Conservation (phyloP, 2,329 filamentous ascomycete species). For the Pestalotiopsis sp. region DNA sequence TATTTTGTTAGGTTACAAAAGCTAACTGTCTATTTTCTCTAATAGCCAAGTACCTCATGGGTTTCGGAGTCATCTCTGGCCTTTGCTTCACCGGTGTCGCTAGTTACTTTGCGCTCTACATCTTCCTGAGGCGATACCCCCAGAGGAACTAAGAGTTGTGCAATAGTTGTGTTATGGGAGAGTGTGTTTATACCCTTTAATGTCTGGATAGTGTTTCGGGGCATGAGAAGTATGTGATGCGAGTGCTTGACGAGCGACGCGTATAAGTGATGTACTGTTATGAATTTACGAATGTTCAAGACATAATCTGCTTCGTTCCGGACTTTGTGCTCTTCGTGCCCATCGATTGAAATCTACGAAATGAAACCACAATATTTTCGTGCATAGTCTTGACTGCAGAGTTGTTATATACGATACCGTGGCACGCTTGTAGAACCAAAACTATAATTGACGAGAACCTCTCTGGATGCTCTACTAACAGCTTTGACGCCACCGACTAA, state of each 20-base stretch:
- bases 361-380: too few relatives aligned
- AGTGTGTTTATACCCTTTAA: background rate
- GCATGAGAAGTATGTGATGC: background rate
- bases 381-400: too few relatives aligned
- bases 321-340: background rate
- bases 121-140: conserved; percentile 8
- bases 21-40: background rate
- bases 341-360: too few relatives aligned
- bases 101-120: conserved; percentile 16
- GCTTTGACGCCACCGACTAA: too few relatives aligned
- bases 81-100: conserved; percentile 25
- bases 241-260: background rate
- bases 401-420: too few relatives aligned
- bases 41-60: conserved; percentile 24
- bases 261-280: background rate
- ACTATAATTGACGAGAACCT: too few relatives aligned
- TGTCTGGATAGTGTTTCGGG: background rate
- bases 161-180: background rate
- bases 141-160: background rate
- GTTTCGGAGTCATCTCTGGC: conserved; percentile 27
- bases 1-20: background rate
- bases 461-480: too few relatives aligned
- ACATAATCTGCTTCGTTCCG: background rate
- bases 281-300: background rate
- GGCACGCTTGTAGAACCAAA: too few relatives aligned